These are phyloP conservation scores for Camelina laxa DNA, from an alignment of 345 rosid genomes.

Conservation along the genomic window DNA sequence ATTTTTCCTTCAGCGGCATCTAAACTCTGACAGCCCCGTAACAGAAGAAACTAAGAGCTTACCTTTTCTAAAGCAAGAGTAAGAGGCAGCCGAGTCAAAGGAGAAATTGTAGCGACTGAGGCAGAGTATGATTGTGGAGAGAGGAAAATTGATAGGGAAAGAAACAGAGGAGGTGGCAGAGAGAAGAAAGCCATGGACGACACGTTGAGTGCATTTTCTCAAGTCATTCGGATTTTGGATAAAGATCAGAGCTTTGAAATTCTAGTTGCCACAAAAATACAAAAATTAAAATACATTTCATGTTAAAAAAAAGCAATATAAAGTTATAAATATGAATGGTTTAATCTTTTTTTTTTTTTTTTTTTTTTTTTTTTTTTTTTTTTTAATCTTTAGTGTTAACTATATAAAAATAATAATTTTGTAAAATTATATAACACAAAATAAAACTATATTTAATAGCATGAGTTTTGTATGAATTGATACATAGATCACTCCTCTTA, in stretches of 20 bases:
- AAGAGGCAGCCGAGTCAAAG: not conserved
- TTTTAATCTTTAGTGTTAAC: too few species aligned
- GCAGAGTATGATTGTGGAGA: not conserved
- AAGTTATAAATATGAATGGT: too few species aligned
- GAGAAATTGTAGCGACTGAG: conserved; percentile 12
- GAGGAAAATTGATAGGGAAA: conserved; percentile 14
- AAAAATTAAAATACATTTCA: not conserved
- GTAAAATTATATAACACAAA: too few species aligned
- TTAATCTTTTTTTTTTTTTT: too few species aligned
- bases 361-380: too few species aligned
- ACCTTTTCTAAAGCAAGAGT: not conserved
- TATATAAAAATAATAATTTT: too few species aligned
- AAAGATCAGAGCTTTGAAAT: conserved; percentile 28
- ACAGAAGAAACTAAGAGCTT: not conserved
- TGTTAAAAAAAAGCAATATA: too few species aligned
- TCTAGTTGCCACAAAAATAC: not conserved
- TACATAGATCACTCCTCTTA: too few species aligned
- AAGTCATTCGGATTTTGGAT: conserved; percentile 20
- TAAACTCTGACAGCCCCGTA: not conserved
- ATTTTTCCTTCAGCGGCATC: not conserved
- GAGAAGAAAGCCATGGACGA: conserved; percentile 39
- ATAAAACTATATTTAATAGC: too few species aligned
- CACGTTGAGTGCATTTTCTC: conserved; percentile 41
- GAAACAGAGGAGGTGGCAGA: conserved; percentile 43
- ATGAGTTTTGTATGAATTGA: too few species aligned